phyloP scores from a whole-genome alignment of 805 yeast genomes.

The Cyberlindnera sargentensis region DNA sequence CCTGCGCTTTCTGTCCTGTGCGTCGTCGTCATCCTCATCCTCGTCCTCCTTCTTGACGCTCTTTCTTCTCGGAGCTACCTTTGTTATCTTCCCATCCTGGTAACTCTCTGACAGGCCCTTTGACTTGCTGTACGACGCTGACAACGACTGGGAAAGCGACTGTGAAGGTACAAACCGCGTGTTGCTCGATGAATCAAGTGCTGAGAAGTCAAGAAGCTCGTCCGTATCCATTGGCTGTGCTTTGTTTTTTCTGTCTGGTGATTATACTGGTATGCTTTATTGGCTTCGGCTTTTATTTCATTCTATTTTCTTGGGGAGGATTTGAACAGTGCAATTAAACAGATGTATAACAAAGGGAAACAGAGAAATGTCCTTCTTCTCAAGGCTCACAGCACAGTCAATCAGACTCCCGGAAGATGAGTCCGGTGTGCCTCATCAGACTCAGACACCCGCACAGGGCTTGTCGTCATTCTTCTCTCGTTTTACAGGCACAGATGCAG shows the following conservation, averaged over 20 bases:
- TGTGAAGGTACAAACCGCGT: slow-evolving; percentile 2
- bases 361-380: slow-evolving; percentile 3
- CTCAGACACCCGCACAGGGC: neutral
- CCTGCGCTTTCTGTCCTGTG: slow-evolving; percentile 39
- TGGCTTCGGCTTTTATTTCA: too few relatives aligned
- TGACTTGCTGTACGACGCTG: slow-evolving; percentile 18
- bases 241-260: neutral
- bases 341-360: neutral
- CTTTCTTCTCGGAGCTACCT: slow-evolving; percentile 17
- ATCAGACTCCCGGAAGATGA: slow-evolving; percentile 14
- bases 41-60: slow-evolving; percentile 10
- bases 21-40: slow-evolving; percentile 24
- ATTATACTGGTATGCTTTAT: too few relatives aligned
- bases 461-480: slow-evolving; percentile 4
- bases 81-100: slow-evolving; percentile 16
- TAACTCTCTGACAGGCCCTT: slow-evolving; percentile 20
- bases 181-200: slow-evolving; percentile 12
- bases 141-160: slow-evolving; percentile 4
- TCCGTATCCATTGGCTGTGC: slow-evolving; percentile 10
- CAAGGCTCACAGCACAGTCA: slow-evolving; percentile 5
- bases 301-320: too few relatives aligned
- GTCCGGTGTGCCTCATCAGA: slow-evolving; percentile 1
- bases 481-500: neutral
- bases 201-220: slow-evolving; percentile 16
- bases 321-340: too few relatives aligned